phyloP scores from a whole-genome alignment of 345 rosid genomes.

The Ailanthus altissimus region DNA sequence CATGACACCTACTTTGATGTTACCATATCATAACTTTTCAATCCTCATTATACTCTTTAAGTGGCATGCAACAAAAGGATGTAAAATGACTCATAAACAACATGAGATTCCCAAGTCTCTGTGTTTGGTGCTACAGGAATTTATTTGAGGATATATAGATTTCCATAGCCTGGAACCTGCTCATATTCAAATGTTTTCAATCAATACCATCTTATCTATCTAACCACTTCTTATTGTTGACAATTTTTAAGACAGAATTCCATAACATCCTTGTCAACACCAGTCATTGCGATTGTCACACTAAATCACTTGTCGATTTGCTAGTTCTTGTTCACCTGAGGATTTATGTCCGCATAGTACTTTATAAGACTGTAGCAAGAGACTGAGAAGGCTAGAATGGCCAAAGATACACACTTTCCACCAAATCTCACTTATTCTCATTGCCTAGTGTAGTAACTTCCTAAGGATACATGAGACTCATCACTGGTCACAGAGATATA shows the following conservation, averaged over 20 bases:
- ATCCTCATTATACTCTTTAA: not conserved
- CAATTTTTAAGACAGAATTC: not conserved
- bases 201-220: not conserved
- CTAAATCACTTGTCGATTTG: not conserved
- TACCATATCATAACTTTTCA: not conserved
- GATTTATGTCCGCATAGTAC: not conserved
- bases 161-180: no score
- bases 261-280: not conserved
- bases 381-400: not conserved
- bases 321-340: not conserved
- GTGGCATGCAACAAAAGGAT: not conserved
- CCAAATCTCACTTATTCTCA: not conserved
- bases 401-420: not conserved
- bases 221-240: not conserved
- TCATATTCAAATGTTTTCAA: not conserved
- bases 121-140: no score
- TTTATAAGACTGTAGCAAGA: not conserved
- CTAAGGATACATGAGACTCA: not conserved
- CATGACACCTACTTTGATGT: not conserved
- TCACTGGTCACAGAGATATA: not conserved
- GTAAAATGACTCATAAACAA: not conserved
- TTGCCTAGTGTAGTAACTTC: not conserved
- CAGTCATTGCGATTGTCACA: not conserved
- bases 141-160: no score
- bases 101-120: not conserved